A percentile compares a stretch with the other conserved stretches of the same genome.
phyloP scores from a whole-genome alignment of 1,139 yeast genomes.

The Scheffersomyces titani region DNA sequence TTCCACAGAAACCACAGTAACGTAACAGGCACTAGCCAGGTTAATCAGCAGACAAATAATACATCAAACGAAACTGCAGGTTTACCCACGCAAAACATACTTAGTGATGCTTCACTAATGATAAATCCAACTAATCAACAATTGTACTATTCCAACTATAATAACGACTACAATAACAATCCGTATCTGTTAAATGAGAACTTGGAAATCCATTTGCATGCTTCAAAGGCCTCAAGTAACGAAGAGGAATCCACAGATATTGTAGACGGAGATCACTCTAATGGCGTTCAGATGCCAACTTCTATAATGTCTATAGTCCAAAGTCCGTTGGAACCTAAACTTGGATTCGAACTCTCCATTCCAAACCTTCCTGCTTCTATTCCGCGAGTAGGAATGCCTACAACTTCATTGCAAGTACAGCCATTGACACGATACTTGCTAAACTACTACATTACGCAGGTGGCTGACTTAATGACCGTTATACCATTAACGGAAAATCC shows the following conservation, averaged over 20 bases:
- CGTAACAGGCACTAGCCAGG: background rate
- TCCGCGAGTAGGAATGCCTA: conserved; percentile 49
- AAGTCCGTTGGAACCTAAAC: conserved; percentile 44
- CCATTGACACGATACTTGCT: conserved; percentile 70
- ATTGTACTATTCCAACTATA: conserved; percentile 42
- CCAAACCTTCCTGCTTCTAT: conserved; percentile 19
- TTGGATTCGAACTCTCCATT: conserved; percentile 39
- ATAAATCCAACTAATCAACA: conserved; percentile 42
- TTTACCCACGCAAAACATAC: conserved; percentile 21
- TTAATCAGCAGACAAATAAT: conserved; percentile 6
- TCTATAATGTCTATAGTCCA: conserved; percentile 51
- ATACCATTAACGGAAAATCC: conserved; percentile 81
- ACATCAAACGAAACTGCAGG: conserved; percentile 7
- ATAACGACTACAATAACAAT: conserved; percentile 43
- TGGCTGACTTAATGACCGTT: conserved; percentile 87
- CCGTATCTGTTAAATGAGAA: conserved; percentile 45
- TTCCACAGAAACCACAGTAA: conserved; percentile 43
- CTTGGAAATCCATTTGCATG: conserved; percentile 48
- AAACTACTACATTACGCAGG: conserved; percentile 74
- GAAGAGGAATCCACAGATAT: conserved; percentile 36
- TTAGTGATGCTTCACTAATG: conserved; percentile 18
- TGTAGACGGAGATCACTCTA: conserved; percentile 36
- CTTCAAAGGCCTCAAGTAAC: conserved; percentile 25
- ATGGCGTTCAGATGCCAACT: conserved; percentile 42
- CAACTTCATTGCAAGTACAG: conserved; percentile 61